Conservation (phyloP, 441 rosid genomes). For the Adansonia grandidieri region DNA sequence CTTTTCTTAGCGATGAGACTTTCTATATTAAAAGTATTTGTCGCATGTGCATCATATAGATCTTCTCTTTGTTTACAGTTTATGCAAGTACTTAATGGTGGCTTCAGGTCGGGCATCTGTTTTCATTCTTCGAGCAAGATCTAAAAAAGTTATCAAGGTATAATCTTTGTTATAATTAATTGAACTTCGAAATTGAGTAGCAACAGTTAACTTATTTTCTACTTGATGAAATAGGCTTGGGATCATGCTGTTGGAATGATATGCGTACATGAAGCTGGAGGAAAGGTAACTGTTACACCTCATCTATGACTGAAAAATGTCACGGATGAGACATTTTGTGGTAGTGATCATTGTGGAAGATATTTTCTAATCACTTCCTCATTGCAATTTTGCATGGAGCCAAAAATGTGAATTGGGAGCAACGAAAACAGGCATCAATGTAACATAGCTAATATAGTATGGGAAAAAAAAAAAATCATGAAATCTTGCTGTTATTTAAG, state of each 20-base stretch:
- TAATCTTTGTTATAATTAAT: conserved; percentile 11
- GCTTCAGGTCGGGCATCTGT: conserved; percentile 67
- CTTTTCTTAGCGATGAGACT: not conserved
- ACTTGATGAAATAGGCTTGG: conserved; percentile 62
- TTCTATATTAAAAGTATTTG: not conserved
- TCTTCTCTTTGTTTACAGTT: conserved; percentile 42
- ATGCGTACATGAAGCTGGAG: conserved; percentile 93
- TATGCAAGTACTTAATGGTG: conserved; percentile 72
- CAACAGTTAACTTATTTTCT: conserved; percentile 17
- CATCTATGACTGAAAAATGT: not conserved
- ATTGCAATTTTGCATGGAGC: not conserved
- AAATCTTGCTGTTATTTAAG: not conserved
- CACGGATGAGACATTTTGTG: not conserved
- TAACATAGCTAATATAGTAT: not conserved
- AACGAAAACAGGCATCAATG: not conserved
- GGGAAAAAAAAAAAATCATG: not conserved
- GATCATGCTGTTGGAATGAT: conserved; percentile 95
- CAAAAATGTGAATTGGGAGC: not conserved
- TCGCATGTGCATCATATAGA: conserved; percentile 19
- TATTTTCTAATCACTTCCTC: not conserved
- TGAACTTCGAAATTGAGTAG: not conserved
- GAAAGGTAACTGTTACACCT: conserved; percentile 54
- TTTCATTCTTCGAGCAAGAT: conserved; percentile 45
- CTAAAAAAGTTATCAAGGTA: conserved; percentile 50
- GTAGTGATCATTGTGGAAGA: not conserved